Evolutionary conservation across 768 basidiomycete genomes (phyloP), one percentile per base, ranked within the genome.

Genomic region (Leccinellum rugosiceps): DNA sequence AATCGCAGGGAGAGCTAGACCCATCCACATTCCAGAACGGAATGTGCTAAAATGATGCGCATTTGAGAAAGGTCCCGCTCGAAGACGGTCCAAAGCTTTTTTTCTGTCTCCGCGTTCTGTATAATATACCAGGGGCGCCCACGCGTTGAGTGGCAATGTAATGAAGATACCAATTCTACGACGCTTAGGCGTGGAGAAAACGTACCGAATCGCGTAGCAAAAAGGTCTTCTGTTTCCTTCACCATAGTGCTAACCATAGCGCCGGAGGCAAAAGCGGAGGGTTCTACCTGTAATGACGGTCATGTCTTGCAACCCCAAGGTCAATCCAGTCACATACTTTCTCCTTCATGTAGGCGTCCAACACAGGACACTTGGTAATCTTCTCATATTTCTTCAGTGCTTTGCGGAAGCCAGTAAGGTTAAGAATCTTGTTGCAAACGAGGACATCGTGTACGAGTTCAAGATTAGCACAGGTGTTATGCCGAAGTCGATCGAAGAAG

Each of bases 371-470:
- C 71, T 80, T 83, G 6, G 93, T 89, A 6, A 80, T 74, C 68
- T 91, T 93, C 65, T 92, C 90, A 62, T 90, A 93, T 68, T 92
- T 93, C 74, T 93, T 93, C 55, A 93, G 65, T 0, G 88, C 88
- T 67, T 93, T 93, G 28, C 90, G 79, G 68, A 96, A 94, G 1
- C 94, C 96, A 0, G 92, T 92, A 6, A 93, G 70, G 69, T 99
- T 98, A 34, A 97, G 74, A 49, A 94, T 85, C 87, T 92, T 56
- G 14, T 23, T 11, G 15, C 25, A 43, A 26, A 26, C 15, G 55
- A 32, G 7, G 21, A 47, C 21, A 30, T 14, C 4, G 25, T 21
- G 7, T 4, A 3, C 8, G 30, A 48, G 17, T 48, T 48, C 9
- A 26, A 48, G 9, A 28, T n/a, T n/a, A n/a, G n/a, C 26, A n/a